Percentiles rank a stretch among this genome's conserved stretches.
Evolutionary conservation across 768 basidiomycete genomes (phyloP).

Genomic region (Botryobasidium botryosum): DNA sequence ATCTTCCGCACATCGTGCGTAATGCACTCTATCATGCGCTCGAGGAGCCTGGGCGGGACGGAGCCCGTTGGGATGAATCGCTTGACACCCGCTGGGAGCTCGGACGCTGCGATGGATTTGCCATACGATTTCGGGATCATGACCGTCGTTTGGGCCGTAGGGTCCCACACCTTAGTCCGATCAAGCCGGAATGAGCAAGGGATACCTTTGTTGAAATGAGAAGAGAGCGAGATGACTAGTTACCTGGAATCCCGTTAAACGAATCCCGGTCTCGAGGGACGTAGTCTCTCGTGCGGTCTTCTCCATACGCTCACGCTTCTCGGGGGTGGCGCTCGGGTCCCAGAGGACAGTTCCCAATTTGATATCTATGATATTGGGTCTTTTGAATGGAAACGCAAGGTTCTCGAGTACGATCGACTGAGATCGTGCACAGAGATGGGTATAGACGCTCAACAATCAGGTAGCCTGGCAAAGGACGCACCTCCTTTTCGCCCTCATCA

Average conservation of each 20-base stretch:
- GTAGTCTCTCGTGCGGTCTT: conserved; percentile 55
- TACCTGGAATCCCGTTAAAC: conserved; percentile 86
- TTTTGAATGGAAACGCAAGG: conserved; percentile 47
- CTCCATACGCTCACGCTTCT: conserved; percentile 68
- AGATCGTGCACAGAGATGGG: not conserved
- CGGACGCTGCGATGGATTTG: conserved; percentile 44
- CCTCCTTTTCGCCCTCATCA: conserved; percentile 30
- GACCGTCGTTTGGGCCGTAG: conserved; percentile 34
- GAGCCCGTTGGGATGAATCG: conserved; percentile 49
- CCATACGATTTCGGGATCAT: conserved; percentile 64
- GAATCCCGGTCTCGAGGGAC: conserved; percentile 52
- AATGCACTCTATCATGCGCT: conserved; percentile 11
- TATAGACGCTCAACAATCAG: not conserved
- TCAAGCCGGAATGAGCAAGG: too few relatives aligned
- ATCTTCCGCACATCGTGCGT: conserved; percentile 24
- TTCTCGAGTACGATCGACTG: conserved; percentile 82
- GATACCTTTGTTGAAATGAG: too few relatives aligned
- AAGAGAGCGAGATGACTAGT: conserved; percentile 11
- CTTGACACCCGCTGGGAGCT: conserved; percentile 61
- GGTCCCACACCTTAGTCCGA: conserved; percentile 79
- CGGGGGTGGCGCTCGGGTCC: conserved; percentile 40
- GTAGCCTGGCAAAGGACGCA: not conserved
- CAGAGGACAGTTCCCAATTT: conserved; percentile 89
- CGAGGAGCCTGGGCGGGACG: not conserved
- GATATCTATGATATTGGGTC: conserved; percentile 78